Percentiles rank a stretch among this genome's conserved stretches.
Conservation (phyloP, 495 filamentous ascomycete species). For the Hypoxylon subgilvum region DNA sequence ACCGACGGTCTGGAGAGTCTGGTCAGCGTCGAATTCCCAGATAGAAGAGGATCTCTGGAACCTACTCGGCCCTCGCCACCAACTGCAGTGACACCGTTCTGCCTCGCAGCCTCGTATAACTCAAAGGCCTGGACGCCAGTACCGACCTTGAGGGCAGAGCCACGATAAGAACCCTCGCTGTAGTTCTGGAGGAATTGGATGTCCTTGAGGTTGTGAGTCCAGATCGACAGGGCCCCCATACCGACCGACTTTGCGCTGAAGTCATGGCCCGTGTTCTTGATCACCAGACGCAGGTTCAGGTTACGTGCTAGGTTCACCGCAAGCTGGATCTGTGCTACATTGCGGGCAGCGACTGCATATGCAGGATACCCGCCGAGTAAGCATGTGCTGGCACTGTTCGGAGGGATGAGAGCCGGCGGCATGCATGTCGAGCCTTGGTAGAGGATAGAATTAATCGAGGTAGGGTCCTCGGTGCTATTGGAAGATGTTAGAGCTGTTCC, state of each 20-base stretch:
- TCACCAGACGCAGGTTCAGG: conserved; percentile 62
- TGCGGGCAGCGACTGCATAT: conserved; percentile 63
- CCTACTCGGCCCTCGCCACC: conserved; percentile 56
- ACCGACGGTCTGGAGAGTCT: conserved; percentile 51
- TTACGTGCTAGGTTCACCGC: conserved; percentile 70
- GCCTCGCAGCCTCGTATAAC: conserved; percentile 50
- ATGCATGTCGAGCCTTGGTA: conserved; percentile 51
- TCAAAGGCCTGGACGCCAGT: conserved; percentile 56
- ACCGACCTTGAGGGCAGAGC: conserved; percentile 56
- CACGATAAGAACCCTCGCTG: conserved; percentile 45
- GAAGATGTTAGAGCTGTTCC: conserved; percentile 21
- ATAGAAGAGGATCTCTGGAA: background rate
- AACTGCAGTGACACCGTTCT: conserved; percentile 48
- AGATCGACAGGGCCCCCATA: conserved; percentile 51
- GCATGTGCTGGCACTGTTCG: conserved; percentile 52
- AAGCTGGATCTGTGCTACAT: conserved; percentile 61
- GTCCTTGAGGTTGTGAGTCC: conserved; percentile 59
- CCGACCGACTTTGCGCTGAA: conserved; percentile 59
- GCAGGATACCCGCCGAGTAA: conserved; percentile 59
- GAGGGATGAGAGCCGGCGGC: conserved; percentile 45
- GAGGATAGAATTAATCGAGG: conserved; percentile 53
- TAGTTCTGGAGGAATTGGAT: conserved; percentile 50
- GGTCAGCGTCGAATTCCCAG: conserved; percentile 2
- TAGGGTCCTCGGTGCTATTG: conserved; percentile 43
- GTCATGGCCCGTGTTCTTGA: conserved; percentile 66